Evolutionary conservation across 371 early-diverging fungal species (phyloP).

Genomic region (Mucor mucedo): DNA sequence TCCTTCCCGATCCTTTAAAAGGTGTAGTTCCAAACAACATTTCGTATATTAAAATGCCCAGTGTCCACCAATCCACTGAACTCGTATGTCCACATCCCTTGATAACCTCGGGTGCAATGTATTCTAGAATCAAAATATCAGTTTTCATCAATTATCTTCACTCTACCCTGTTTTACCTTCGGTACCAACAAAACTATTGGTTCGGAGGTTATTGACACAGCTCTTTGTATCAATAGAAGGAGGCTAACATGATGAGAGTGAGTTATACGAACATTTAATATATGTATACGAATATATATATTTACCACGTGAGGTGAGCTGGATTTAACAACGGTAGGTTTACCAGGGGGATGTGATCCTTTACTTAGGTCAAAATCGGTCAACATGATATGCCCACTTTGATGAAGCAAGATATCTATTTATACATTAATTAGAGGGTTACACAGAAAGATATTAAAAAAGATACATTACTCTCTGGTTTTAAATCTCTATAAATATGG

Average conservation of each 20-base stretch:
- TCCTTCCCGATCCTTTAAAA: slow-evolving; percentile 87
- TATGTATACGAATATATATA: neutral
- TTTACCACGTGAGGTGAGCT: slow-evolving; percentile 49
- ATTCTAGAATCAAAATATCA: slow-evolving; percentile 57
- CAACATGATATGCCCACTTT: slow-evolving; percentile 93
- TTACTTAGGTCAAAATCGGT: slow-evolving; percentile 95
- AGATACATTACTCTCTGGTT: slow-evolving; percentile 91
- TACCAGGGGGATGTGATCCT: slow-evolving; percentile 74
- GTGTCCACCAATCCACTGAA: slow-evolving; percentile 98
- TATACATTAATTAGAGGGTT: slow-evolving; percentile 4
- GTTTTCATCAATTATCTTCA: neutral
- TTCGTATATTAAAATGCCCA: slow-evolving; percentile 97
- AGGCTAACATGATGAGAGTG: slow-evolving; percentile 31
- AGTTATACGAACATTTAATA: neutral
- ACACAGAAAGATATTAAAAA: neutral
- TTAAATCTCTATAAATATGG: slow-evolving; percentile 97
- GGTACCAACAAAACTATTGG: slow-evolving; percentile 96
- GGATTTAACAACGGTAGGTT: slow-evolving; percentile 74
- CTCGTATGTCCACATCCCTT: slow-evolving; percentile 92
- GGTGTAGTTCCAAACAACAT: slow-evolving; percentile 95
- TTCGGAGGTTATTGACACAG: slow-evolving; percentile 82
- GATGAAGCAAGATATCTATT: slow-evolving; percentile 88
- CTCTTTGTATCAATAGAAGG: slow-evolving; percentile 82
- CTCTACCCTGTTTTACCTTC: slow-evolving; percentile 56
- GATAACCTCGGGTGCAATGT: slow-evolving; percentile 97